phyloP scores from a whole-genome alignment of 116 monocot genomes.

The Papilionanthe hybrid region DNA sequence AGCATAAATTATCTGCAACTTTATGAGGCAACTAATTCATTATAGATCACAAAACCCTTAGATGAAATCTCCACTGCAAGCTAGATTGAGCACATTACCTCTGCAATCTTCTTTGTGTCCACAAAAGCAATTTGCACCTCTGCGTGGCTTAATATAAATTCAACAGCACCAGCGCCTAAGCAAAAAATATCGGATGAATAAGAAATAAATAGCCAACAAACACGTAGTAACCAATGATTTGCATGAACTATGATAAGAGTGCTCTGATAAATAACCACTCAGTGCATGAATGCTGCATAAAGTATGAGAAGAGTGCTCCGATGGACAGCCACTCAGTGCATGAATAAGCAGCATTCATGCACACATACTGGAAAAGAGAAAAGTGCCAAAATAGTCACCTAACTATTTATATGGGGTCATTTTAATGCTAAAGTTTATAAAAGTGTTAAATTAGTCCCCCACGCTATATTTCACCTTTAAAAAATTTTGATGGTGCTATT shows the following conservation, averaged over 20 bases:
- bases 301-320: no score
- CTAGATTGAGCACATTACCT: constrained; percentile 34
- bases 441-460: no score
- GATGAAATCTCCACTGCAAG: not conserved
- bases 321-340: no score
- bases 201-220: not conserved
- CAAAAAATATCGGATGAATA: not conserved
- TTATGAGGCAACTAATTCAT: not conserved
- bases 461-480: no score
- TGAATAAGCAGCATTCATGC: not conserved
- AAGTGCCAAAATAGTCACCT: no score
- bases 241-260: not conserved
- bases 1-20: not conserved
- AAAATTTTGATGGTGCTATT: no score
- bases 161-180: constrained; percentile 77
- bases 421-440: no score
- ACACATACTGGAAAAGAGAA: not conserved
- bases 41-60: not conserved
- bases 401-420: no score
- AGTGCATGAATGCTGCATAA: not conserved
- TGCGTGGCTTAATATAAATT: constrained; percentile 77
- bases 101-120: constrained; percentile 69
- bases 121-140: constrained; percentile 78
- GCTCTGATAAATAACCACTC: no score
- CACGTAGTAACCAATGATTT: not conserved